A percentile compares a stretch with the other conserved stretches of the same genome.
Evolutionary conservation across 768 basidiomycete genomes (phyloP).

Genomic region (Crepidotus variabilis): DNA sequence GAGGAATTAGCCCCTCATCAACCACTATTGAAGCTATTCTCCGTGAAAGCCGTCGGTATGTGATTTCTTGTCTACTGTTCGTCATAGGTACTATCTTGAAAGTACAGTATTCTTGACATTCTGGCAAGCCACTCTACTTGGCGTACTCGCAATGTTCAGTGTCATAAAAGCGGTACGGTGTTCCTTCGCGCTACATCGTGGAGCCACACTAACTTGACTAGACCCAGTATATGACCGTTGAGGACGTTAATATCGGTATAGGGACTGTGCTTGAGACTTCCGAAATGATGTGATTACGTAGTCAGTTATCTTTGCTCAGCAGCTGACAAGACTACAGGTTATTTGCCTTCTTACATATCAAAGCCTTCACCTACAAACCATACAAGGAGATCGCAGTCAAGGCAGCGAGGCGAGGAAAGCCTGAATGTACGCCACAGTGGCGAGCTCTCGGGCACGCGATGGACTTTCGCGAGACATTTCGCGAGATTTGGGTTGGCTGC

Average conservation of each 20-base stretch:
- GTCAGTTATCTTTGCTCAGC: not conserved
- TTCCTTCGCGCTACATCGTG: not conserved
- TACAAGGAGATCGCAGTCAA: slow-evolving; percentile 38
- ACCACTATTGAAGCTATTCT: slow-evolving; percentile 65
- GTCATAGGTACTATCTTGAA: not conserved
- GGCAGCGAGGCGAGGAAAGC: slow-evolving; percentile 23
- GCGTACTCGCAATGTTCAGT: slow-evolving; percentile 50
- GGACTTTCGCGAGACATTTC: slow-evolving; percentile 66
- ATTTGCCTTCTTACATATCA: slow-evolving; percentile 68
- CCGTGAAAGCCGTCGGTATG: slow-evolving; percentile 71
- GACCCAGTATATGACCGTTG: slow-evolving; percentile 69
- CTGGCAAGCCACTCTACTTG: slow-evolving; percentile 68
- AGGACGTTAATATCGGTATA: slow-evolving; percentile 70
- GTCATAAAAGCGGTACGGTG: slow-evolving; percentile 58
- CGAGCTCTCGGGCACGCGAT: slow-evolving; percentile 60
- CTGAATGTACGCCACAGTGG: slow-evolving; percentile 46
- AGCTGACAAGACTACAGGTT: slow-evolving; percentile 31
- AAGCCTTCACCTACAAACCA: slow-evolving; percentile 67
- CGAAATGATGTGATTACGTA: slow-evolving; percentile 63
- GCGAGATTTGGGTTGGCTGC: slow-evolving; percentile 55
- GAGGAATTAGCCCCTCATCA: slow-evolving; percentile 50
- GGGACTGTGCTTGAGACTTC: slow-evolving; percentile 65
- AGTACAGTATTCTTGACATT: slow-evolving; percentile 65
- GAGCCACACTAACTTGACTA: slow-evolving; percentile 16
- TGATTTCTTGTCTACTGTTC: not conserved